Conservation (phyloP, 768 basidiomycete genomes). For the Serendipita sp. region DNA sequence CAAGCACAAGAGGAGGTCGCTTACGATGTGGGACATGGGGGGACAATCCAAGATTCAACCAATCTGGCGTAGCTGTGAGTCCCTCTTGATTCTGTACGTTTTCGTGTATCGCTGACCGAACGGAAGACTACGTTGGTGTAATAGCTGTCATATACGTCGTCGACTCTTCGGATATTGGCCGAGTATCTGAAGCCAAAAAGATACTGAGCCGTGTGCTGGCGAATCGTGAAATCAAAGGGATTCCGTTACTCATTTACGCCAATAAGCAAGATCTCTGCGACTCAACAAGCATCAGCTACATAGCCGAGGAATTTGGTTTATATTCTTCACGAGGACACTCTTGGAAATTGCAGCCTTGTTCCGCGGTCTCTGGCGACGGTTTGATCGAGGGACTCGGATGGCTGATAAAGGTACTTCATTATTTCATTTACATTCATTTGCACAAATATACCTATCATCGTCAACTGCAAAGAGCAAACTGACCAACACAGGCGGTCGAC, state of each 20-base stretch:
- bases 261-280: conserved; percentile 8
- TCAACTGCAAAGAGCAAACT: too few relatives aligned
- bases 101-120: too few relatives aligned
- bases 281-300: background rate
- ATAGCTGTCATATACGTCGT: conserved; percentile 50
- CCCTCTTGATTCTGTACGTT: background rate
- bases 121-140: background rate
- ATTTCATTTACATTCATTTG: too few relatives aligned
- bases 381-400: conserved; percentile 97
- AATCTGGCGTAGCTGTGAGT: background rate
- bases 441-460: too few relatives aligned
- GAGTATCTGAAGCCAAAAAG: conserved; percentile 38
- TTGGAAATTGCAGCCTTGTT: conserved; percentile 1
- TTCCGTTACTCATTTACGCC: conserved; percentile 24
- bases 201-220: conserved; percentile 29
- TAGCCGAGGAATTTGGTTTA: background rate
- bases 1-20: background rate
- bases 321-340: background rate
- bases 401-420: conserved; percentile 42
- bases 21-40: background rate
- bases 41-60: background rate
- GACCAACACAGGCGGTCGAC: too few relatives aligned
- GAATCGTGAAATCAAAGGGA: conserved; percentile 25
- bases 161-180: conserved; percentile 36
- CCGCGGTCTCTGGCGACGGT: conserved; percentile 96